These are phyloP conservation scores for Podila verticillata DNA, from an alignment of 192 early-diverging fungal species.

Conservation along the genomic window DNA sequence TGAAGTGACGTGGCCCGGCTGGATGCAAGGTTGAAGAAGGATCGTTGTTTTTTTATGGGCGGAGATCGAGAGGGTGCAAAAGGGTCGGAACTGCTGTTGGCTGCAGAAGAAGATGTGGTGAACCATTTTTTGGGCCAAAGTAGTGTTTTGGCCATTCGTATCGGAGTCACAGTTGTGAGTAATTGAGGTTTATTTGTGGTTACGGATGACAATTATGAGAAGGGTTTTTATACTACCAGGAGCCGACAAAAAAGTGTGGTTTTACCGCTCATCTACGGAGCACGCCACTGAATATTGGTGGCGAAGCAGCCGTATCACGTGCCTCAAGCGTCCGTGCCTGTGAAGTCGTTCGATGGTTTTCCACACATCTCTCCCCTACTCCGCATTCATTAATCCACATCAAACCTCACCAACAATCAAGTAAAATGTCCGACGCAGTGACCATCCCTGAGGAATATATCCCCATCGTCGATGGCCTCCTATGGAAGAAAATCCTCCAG, in stretches of 20 bases:
- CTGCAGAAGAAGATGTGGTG: neutral
- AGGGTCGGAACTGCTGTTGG: neutral
- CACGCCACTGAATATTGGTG: neutral
- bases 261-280: neutral
- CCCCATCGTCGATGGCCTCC: constrained; percentile 44
- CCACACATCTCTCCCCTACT: neutral
- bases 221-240: too few species aligned
- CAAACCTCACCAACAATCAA: neutral
- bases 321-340: neutral
- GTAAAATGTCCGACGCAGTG: constrained; percentile 36
- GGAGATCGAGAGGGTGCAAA: neutral
- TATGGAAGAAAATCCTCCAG: constrained; percentile 50
- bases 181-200: neutral
- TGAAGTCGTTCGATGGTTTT: neutral
- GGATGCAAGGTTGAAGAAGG: neutral
- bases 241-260: neutral
- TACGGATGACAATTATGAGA: too few species aligned
- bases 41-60: neutral
- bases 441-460: constrained; percentile 46
- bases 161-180: too few species aligned
- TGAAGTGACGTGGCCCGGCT: neutral
- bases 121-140: neutral
- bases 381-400: neutral
- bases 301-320: neutral
- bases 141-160: neutral